Base-by-base conservation (phyloP, 345 rosid species). In the Boechera divaricarpa region DNA sequence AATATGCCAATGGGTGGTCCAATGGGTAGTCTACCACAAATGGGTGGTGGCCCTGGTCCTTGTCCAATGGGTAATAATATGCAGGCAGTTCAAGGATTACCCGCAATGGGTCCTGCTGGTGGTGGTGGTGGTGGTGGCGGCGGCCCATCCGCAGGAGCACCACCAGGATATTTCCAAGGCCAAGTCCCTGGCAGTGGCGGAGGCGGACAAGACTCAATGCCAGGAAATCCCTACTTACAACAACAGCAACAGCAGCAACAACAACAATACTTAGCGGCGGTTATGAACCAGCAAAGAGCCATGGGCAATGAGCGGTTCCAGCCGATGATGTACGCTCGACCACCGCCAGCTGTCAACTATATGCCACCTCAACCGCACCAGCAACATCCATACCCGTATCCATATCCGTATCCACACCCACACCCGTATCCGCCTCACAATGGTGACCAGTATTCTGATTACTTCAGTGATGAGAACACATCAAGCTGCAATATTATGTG, bases 401-500 rank as follows among this genome's bases (percentile, higher is more conserved):
- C 84, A 2, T 75, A 63, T 29, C 61, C 61, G 10, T 67, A 80
- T 41, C 83, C 68, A 4, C 44, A 67, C 32, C 48, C 12, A 44
- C 69, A 67, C 36, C 80, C 63, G 16, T 67, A 78, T 28, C 81
- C 77, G 13, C 56, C 74, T 0, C 75, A 78, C 42, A 56, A 73
- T 31, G 72, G 75, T 42, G 82, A 82, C 52, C 84, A 83, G 31
- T 82, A 89, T 63, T 67, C 90, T 67, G 75, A 83, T 81, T 78
- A 74, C 86, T 94, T 94, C 85, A 91, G 86, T 35, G 97, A 94
- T 61, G 98, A 94, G 85, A 87, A 94, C 80, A 84, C 98, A 42
- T 89, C 94, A 32, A 89, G 92, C 82, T 94, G 98, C 90, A 89
- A 55, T 79, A 86, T 94, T 38, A 91, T 94, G 97, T 94, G 94